These are phyloP conservation scores for Pouteria campechiana DNA, from an alignment of 179 eudicot genomes.

Conservation along the genomic window DNA sequence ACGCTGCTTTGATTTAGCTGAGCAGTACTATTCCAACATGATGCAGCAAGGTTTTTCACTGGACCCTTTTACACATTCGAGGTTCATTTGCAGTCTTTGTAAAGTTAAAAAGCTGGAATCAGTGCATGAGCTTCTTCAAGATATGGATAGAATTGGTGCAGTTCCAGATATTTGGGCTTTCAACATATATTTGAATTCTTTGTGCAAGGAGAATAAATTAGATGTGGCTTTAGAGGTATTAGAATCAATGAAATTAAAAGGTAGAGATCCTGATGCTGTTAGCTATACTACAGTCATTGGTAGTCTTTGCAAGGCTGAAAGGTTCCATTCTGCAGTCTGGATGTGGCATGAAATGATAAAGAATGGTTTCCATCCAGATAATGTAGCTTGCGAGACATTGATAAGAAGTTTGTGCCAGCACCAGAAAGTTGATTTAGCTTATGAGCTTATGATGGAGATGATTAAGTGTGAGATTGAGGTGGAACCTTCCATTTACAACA, in stretches of 20 bases:
- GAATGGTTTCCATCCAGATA: conserved; percentile 41
- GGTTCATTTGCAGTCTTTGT: conserved; percentile 74
- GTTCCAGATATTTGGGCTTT: conserved; percentile 86
- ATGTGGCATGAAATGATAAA: conserved; percentile 61
- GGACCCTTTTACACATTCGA: conserved; percentile 79
- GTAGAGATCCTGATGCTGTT: conserved; percentile 75
- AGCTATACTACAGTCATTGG: conserved; percentile 69
- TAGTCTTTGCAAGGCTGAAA: conserved; percentile 54
- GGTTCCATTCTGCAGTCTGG: conserved; percentile 46
- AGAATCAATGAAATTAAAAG: conserved; percentile 47
- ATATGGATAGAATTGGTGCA: conserved; percentile 63
- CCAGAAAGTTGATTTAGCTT: conserved; percentile 88
- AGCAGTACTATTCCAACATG: conserved; percentile 54
- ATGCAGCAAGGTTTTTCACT: conserved; percentile 58
- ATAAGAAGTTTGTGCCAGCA: conserved; percentile 65
- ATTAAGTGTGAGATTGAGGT: conserved; percentile 43
- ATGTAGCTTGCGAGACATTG: conserved; percentile 74
- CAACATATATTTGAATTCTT: conserved; percentile 59
- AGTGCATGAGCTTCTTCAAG: conserved; percentile 48
- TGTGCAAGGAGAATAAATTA: conserved; percentile 55
- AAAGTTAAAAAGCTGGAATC: conserved; percentile 48
- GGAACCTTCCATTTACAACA: conserved; percentile 42
- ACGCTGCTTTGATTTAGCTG: conserved; percentile 63
- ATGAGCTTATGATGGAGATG: conserved; percentile 61
- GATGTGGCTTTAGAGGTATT: conserved; percentile 50